A percentile compares a stretch with the other conserved stretches of the same genome.
Conservation (phyloP, 441 rosid genomes). For the Pelargonium fulgidum region DNA sequence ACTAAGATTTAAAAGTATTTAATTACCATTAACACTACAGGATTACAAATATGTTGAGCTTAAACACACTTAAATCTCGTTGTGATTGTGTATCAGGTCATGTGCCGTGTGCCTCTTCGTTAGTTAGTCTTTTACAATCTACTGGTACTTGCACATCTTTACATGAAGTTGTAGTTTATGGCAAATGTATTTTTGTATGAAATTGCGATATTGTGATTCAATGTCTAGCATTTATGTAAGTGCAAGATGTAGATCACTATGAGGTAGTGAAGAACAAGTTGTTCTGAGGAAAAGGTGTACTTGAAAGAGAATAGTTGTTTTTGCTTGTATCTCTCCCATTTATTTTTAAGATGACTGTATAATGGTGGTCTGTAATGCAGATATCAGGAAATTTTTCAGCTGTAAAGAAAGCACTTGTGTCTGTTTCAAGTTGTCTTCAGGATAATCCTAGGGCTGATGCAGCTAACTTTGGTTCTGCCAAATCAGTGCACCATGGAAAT, state of each 20-base stretch:
- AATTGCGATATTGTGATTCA: background rate
- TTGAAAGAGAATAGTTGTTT: background rate
- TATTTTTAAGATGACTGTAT: background rate
- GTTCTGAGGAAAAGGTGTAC: background rate
- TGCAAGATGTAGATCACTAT: background rate
- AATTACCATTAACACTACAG: too few relatives aligned
- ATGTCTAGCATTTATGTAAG: too few relatives aligned
- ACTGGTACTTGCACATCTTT: too few relatives aligned
- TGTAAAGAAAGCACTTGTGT: constrained; percentile 46
- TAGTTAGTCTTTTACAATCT: too few relatives aligned
- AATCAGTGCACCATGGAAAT: constrained; percentile 13
- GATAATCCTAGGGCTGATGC: constrained; percentile 37
- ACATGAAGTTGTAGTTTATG: too few relatives aligned
- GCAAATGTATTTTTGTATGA: background rate
- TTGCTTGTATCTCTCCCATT: background rate
- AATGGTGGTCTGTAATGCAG: constrained; percentile 23
- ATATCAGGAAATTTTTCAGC: constrained; percentile 39
- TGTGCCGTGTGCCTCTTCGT: too few relatives aligned
- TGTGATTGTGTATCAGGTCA: too few relatives aligned
- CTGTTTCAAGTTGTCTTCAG: constrained; percentile 37
- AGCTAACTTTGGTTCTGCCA: constrained; percentile 27
- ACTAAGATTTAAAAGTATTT: too few relatives aligned
- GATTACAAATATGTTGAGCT: too few relatives aligned
- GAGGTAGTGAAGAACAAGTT: background rate
- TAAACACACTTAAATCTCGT: too few relatives aligned